Percentiles rank a stretch among this genome's conserved stretches.
These are phyloP conservation scores for Yamadazyma kanchanaburiensis DNA, from an alignment of 1,139 yeast species.

Conservation along the genomic window DNA sequence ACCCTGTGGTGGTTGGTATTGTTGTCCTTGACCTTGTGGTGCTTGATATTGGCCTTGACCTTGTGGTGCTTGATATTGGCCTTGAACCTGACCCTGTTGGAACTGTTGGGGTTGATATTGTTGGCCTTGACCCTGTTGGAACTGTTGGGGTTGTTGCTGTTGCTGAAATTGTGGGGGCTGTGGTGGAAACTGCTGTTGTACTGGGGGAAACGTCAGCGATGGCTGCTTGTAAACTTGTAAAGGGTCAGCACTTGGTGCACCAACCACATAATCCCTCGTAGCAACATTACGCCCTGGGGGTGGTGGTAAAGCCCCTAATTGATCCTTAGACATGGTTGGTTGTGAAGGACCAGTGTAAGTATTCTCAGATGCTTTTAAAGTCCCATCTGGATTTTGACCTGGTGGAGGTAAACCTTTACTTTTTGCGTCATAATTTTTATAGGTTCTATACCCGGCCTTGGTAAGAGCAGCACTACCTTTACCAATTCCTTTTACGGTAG, in stretches of 20 bases:
- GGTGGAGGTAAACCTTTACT: conserved; percentile 16
- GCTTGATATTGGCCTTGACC: conserved; percentile 4
- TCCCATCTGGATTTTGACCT: conserved; percentile 3
- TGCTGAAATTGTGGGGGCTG: not conserved
- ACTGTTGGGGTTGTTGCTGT: conserved; percentile 4
- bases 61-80: conserved; percentile 5
- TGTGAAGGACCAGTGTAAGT: conserved; percentile 5
- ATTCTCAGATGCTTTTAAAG: conserved; percentile 1
- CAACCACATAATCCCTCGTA: conserved; percentile 7
- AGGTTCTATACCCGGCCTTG: conserved; percentile 49
- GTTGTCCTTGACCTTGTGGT: conserved; percentile 9
- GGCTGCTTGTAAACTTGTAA: conserved; percentile 1
- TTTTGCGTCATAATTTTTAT: conserved; percentile 37
- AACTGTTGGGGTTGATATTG: conserved; percentile 7
- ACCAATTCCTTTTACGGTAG: conserved; percentile 49
- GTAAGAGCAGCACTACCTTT: conserved; percentile 45
- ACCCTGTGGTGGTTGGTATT: conserved; percentile 9
- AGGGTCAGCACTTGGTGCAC: conserved; percentile 3
- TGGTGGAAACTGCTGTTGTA: conserved; percentile 2
- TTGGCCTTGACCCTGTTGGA: conserved; percentile 3
- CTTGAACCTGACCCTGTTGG: conserved; percentile 6
- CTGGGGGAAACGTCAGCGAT: conserved; percentile 1
- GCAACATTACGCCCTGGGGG: conserved; percentile 38
- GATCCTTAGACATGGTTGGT: conserved; percentile 18
- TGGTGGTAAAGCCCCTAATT: conserved; percentile 28